Conservation (phyloP, 1,139 yeast species). For the Suhomyces taliae region DNA sequence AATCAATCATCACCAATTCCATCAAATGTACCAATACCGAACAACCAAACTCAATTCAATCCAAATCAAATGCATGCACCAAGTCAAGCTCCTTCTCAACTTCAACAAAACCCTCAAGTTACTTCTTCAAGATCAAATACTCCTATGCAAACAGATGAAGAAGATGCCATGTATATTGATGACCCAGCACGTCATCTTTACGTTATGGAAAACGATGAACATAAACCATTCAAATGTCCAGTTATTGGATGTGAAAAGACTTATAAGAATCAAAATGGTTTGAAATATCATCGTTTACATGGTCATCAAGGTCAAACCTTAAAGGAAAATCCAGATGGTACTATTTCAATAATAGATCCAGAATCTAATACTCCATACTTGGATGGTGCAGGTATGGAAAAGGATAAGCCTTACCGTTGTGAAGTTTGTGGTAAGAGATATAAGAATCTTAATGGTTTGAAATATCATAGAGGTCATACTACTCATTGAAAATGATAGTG, state of each 20-base stretch:
- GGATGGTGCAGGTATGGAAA: constrained; percentile 91
- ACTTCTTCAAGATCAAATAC: constrained; percentile 19
- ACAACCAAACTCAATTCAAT: constrained; percentile 9
- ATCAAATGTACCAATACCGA: constrained; percentile 13
- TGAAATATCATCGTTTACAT: constrained; percentile 91
- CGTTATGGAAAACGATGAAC: constrained; percentile 88
- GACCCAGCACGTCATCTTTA: constrained; percentile 95
- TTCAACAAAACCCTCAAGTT: constrained; percentile 15
- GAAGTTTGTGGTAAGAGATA: constrained; percentile 98
- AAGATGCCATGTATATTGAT: constrained; percentile 63
- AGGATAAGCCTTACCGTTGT: constrained; percentile 97
- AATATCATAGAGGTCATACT: constrained; percentile 96
- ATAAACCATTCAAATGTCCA: constrained; percentile 95
- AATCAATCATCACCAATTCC: constrained; percentile 12
- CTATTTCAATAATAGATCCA: constrained; percentile 90
- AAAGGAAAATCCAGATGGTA: constrained; percentile 90
- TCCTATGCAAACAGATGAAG: constrained; percentile 40
- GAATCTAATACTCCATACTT: constrained; percentile 87
- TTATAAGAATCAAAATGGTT: constrained; percentile 94
- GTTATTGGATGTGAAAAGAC: constrained; percentile 98
- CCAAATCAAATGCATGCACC: constrained; percentile 12
- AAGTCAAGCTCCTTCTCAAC: constrained; percentile 15
- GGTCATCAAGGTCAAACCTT: constrained; percentile 96
- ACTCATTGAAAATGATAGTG: constrained; percentile 57
- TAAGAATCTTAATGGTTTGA: constrained; percentile 92